phyloP scores from a whole-genome alignment of 768 basidiomycete genomes.

The Chiua virens region DNA sequence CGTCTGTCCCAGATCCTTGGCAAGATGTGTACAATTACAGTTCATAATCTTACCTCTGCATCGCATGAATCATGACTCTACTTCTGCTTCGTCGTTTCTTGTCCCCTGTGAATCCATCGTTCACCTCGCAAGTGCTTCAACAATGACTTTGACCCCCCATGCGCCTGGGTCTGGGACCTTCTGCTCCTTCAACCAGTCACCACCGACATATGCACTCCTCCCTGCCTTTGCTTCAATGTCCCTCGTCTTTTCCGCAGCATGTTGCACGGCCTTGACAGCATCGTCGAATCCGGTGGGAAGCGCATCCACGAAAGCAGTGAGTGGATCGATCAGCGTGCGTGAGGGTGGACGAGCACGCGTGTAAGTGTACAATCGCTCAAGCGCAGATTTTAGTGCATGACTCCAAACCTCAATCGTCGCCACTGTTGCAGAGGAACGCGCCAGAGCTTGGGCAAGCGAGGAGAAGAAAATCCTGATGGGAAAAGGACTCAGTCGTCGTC shows the following conservation, averaged over 20 bases:
- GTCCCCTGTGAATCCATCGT: no score
- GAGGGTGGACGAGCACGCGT: constrained; percentile 88
- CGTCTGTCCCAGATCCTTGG: no score
- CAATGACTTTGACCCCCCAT: constrained; percentile 79
- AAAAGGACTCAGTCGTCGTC: not conserved
- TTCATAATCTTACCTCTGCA: not conserved
- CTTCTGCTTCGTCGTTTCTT: no score
- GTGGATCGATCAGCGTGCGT: constrained; percentile 90
- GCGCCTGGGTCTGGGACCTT: constrained; percentile 85
- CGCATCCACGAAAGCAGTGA: constrained; percentile 66
- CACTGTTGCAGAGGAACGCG: constrained; percentile 31
- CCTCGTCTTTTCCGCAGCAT: constrained; percentile 73
- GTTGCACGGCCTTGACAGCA: constrained; percentile 59
- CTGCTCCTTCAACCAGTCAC: constrained; percentile 58
- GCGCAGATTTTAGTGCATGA: constrained; percentile 54
- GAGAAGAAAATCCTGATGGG: constrained; percentile 85
- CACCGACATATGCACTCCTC: constrained; percentile 83
- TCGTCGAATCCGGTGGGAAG: constrained; percentile 37
- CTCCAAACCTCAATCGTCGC: constrained; percentile 57
- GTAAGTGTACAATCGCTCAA: constrained; percentile 70
- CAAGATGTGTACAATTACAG: not conserved
- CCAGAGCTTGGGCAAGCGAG: constrained; percentile 73
- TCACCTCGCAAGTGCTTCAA: constrained; percentile 49
- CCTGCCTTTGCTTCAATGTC: constrained; percentile 84
- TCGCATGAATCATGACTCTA: not conserved